Percentiles rank a stretch among this genome's conserved stretches.
These are phyloP conservation scores for Tetrastigma voinierianum DNA, from an alignment of 164 flowering plant species.

Conservation along the genomic window DNA sequence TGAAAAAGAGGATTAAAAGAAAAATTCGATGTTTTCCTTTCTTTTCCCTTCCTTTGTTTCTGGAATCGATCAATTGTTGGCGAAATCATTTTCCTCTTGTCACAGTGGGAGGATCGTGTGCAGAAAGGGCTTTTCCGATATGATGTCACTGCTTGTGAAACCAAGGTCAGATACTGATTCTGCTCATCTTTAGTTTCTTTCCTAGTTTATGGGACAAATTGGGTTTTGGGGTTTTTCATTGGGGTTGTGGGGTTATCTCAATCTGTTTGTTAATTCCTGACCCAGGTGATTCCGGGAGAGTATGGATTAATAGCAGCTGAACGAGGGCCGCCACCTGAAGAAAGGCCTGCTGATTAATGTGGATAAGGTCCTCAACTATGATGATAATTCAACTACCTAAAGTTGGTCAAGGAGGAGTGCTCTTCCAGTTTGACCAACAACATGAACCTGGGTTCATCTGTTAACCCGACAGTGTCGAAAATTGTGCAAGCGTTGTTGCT, in stretches of 20 bases:
- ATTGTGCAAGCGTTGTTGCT: constrained; percentile 61
- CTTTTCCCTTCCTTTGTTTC: too few species aligned
- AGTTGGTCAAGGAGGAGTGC: constrained; percentile 73
- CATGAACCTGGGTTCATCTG: constrained; percentile 40
- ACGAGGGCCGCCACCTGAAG: constrained; percentile 66
- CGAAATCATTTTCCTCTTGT: too few species aligned
- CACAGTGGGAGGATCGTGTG: constrained; percentile 71
- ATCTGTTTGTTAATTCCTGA: neutral
- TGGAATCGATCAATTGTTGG: too few species aligned
- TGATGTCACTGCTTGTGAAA: constrained; percentile 74
- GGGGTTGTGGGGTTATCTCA: neutral
- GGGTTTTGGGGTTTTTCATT: neutral
- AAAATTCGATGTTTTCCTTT: too few species aligned
- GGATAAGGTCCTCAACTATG: constrained; percentile 70
- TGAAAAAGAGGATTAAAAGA: neutral
- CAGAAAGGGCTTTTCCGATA: constrained; percentile 68
- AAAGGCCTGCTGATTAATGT: constrained; percentile 73
- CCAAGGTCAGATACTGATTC: constrained; percentile 43
- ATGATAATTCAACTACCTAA: constrained; percentile 77
- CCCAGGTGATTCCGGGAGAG: constrained; percentile 61
- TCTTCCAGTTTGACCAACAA: constrained; percentile 61
- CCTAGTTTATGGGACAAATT: neutral
- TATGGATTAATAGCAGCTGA: constrained; percentile 64
- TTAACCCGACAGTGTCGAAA: constrained; percentile 47
- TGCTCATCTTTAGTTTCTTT: neutral